Base-by-base conservation (phyloP, 257 asterid species). In the Solanum etuberosum region DNA sequence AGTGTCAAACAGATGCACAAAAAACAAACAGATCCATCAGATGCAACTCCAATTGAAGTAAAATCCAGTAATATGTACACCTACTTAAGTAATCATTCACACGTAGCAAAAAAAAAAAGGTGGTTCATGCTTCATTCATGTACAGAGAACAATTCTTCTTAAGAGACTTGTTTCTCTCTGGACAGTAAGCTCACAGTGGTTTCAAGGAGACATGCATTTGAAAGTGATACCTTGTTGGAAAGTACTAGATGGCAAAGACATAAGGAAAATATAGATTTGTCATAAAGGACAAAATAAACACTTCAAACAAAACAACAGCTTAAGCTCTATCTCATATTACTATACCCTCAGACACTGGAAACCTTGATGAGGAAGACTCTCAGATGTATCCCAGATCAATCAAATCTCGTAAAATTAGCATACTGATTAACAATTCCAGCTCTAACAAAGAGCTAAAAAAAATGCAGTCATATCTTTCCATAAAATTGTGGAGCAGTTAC, bases 1-100 rank as follows among this genome's bases (percentile, higher is more conserved):
- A 87, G 51, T 40, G 73, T 34, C 51, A 5, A 76, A 78, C 43
- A 38, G 68, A 88, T 87, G 91, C 86, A 59, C 85, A 43, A 86
- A 86, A 71, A 21, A 51, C 42, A 10, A 72, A 77, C 37, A 42
- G 37, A 42, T 77, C 61, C 83, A 42, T 77, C 81, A 72, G 81
- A 35, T 35, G 46, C 48, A 72, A 34, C 83, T 25, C 84, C 21
- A 13, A 78, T 43, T 43, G 63, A 78, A 25, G 37, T 42, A 43
- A 78, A 78, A 78, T 43, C 38, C 84, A 78, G 84, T 42, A 43
- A 78, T 78, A 78, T 43, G n/a, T 78, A 25, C 63, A 77, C 18
- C 63, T 77, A 25, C 63, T 42, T 2, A 2, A 72, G 84, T 78
- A 78, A 78, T 42, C 63, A 78, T 27, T 34, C 23, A 40, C 59